Evolutionary conservation across 1,284 basidiomycete species (phyloP).

Genomic region (Irpex rosettiformis): DNA sequence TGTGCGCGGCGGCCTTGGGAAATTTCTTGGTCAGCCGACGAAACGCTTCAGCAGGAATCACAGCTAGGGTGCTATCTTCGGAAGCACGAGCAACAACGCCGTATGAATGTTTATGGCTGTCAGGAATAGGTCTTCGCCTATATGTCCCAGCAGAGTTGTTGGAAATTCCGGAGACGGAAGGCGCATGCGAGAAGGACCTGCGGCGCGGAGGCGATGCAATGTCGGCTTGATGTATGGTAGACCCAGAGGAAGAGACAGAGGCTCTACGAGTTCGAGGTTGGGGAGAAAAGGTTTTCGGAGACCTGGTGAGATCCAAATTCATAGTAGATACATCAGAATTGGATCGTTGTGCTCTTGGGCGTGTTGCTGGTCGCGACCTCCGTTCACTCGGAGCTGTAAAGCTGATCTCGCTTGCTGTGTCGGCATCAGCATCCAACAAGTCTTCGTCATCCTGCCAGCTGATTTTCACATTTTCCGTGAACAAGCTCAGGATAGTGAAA

Average conservation of each 20-base stretch:
- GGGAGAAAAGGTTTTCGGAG: conserved; percentile 20
- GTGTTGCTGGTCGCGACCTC: conserved; percentile 18
- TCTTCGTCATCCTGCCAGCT: conserved; percentile 75
- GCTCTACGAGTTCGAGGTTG: conserved; percentile 36
- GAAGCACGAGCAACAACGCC: conserved; percentile 86
- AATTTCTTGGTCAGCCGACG: conserved; percentile 89
- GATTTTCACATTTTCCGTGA: conserved; percentile 96
- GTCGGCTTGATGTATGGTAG: conserved; percentile 57
- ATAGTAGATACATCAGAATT: conserved; percentile 65
- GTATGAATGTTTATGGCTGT: conserved; percentile 35
- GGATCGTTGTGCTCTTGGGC: conserved; percentile 31
- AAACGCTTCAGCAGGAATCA: conserved; percentile 98
- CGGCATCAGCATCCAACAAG: conserved; percentile 23
- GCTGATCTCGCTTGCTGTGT: conserved; percentile 19
- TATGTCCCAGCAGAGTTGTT: conserved; percentile 11
- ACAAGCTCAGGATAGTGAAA: conserved; percentile 92
- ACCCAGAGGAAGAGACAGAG: conserved; percentile 61
- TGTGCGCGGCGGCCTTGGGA: conserved; percentile 95
- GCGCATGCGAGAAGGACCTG: conserved; percentile 18
- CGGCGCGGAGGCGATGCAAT: conserved; percentile 26
- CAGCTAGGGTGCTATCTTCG: conserved; percentile 94
- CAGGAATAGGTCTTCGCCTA: conserved; percentile 14
- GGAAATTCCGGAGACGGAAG: conserved; percentile 14
- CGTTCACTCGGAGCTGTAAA: conserved; percentile 10
- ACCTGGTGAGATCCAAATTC: conserved; percentile 37